Evolutionary conservation across 495 filamentous ascomycete genomes (phyloP), one percentile per base, ranked within the genome.

Genomic region (Neurospora africana): DNA sequence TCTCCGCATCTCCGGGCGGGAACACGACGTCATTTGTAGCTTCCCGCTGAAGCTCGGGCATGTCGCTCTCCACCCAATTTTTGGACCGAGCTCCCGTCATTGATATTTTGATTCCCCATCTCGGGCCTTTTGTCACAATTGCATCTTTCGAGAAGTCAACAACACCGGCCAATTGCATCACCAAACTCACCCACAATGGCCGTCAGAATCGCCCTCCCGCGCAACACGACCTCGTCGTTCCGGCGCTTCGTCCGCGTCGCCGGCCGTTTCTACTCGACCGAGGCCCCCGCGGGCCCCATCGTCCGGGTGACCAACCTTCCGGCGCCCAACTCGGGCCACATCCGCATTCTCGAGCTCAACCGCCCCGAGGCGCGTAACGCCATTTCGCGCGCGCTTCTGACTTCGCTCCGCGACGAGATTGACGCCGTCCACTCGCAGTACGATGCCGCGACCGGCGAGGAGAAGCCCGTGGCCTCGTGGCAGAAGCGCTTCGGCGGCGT

Each of bases 301-400:
- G 88, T 98, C 77, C 89, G 89, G 72, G 85, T 89, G 71, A 88
- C 85, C 61, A 88, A 91, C 79, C 76, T 97, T 44, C 91, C 91
- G 43, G 92, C 95, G 0, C 91, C 95, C 0, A 89, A 91, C 75
- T 87, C 88, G 5, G 95, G 95, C 72, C 90, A 90, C 81, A 95
- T 99, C 79, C 90, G 92, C 58, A 87, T 98, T 73, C 87, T 99
- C 69, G 90, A 93, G 69, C 89, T 99, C 74, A 92, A 97, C 81
- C 89, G 92, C 15, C 95, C 94, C 4, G 77, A 86, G 1, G 91
- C 93, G 44, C 91, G 93, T 74, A 99, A 99, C 78, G 94, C 95
- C 68, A 91, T 99, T 81, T 98, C 95, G 0, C 85, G 84, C 68
- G 87, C 89, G 43, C 84, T 99, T 39, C 85, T 99, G 69, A 79